Base-by-base conservation (phyloP, 768 basidiomycete genomes). In the Paxillus involutus region DNA sequence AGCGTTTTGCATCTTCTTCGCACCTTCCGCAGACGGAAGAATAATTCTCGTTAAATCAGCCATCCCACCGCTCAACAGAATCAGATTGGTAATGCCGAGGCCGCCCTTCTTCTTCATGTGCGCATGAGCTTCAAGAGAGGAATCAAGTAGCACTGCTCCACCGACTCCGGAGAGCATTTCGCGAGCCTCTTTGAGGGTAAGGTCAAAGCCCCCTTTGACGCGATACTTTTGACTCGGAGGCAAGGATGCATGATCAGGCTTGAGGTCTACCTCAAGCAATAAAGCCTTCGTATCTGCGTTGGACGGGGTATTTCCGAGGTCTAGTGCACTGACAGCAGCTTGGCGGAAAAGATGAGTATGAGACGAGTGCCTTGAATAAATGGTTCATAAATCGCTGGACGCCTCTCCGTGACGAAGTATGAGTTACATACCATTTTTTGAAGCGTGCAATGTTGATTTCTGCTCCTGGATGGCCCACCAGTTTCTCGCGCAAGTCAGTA, bases 281-380 rank as follows among this genome's bases (percentile, higher is more conserved):
- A 66, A 26, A 26, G 4, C 26, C 6, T 26, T 5, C 24, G 24
- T 24, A 24, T 24, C 26, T 26, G 26, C 26, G 26, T 26, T 26
- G 26, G 26, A 26, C 26, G 26, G 26, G 26, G 26, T 26, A 5
- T 26, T 26, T 2, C 26, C 26, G 26, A 43, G 65, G 60, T 69
- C 61, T 32, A 70, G 61, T 40, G 66, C 63, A 55, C 65, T 65
- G 17, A 66, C 63, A 42, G 53, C 58, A 39, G 69, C 63, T 42
- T 68, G 63, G 44, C 53, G 66, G 44, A 66, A 53, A 17, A 63
- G 3, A 35, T 9, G 17, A 30, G 39, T 52, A 55, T 69, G 70
- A 32, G 50, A 57, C 8, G 60, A 53, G 53, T 68, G 63, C 70
- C 66, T 68, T 50, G 17, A 21, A 37, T 33, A n/a, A 40, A 44